Evolutionary conservation across 169 alveolate species (phyloP).

Genomic region (Perkinsus chesapeaki): DNA sequence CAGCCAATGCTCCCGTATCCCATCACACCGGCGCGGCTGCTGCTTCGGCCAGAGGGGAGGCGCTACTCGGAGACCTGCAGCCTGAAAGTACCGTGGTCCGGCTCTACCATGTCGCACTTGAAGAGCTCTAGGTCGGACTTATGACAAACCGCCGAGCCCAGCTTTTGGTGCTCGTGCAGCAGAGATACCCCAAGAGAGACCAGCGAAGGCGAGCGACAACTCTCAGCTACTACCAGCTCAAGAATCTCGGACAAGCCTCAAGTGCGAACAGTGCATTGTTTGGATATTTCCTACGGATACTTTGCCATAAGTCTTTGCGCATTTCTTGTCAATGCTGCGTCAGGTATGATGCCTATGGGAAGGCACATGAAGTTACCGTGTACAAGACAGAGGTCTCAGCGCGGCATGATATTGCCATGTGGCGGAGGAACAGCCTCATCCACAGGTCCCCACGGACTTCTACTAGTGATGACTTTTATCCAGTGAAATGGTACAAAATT

Average conservation of each 20-base stretch:
- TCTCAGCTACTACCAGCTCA: too few species aligned
- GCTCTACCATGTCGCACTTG: background rate
- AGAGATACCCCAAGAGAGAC: too few species aligned
- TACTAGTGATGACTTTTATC: background rate
- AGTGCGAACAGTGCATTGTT: too few species aligned
- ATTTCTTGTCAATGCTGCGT: background rate
- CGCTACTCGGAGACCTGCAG: background rate
- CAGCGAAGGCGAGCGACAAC: too few species aligned
- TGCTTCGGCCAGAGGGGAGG: background rate
- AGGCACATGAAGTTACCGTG: background rate
- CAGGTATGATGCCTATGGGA: background rate
- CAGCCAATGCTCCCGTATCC: background rate
- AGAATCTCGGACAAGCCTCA: too few species aligned
- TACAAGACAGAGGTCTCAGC: background rate
- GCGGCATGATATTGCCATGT: background rate
- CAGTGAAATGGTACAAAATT: background rate
- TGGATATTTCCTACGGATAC: too few species aligned
- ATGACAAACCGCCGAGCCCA: background rate
- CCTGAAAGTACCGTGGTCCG: conserved; percentile 1
- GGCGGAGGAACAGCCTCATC: background rate
- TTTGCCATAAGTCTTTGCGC: background rate
- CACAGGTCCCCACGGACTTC: background rate
- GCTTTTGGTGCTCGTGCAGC: conserved; percentile 1
- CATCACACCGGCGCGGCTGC: background rate
- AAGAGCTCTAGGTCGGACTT: background rate